phyloP scores from a whole-genome alignment of 306 rosid genomes.

The Gastrolobium villosum region DNA sequence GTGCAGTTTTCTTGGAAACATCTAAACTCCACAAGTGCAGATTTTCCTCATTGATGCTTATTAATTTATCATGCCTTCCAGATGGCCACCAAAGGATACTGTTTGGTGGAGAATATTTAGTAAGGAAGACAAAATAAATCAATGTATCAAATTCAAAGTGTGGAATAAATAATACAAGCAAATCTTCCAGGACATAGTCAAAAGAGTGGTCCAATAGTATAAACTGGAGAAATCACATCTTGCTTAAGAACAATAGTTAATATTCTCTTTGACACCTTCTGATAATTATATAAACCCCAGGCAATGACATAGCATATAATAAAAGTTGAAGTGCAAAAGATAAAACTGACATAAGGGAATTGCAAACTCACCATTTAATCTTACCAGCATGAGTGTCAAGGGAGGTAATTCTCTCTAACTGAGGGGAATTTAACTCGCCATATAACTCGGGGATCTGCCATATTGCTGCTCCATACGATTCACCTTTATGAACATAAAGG shows the following conservation, averaged over 20 bases:
- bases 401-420: conserved; percentile 80
- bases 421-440: conserved; percentile 95
- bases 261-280: conserved; percentile 30
- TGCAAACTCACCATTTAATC: conserved; percentile 86
- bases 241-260: conserved; percentile 12
- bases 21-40: conserved; percentile 89
- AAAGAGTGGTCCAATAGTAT: conserved; percentile 29
- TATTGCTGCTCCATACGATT: conserved; percentile 86
- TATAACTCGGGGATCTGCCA: conserved; percentile 99
- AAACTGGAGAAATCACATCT: conserved; percentile 18
- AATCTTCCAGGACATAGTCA: neutral
- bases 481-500: conserved; percentile 70
- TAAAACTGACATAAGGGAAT: conserved; percentile 6
- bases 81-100: conserved; percentile 98
- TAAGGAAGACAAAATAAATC: conserved; percentile 36
- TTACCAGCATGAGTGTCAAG: conserved; percentile 77
- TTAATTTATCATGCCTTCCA: conserved; percentile 89
- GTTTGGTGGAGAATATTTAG: conserved; percentile 49
- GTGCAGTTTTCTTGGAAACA: conserved; percentile 83
- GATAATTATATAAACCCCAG: conserved; percentile 23
- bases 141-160: conserved; percentile 12
- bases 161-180: conserved; percentile 15
- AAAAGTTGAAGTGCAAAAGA: conserved; percentile 28
- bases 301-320: conserved; percentile 14
- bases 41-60: conserved; percentile 88